Evolutionary conservation across 2,329 filamentous ascomycete genomes (phyloP).

Genomic region (Zalaria obscura): DNA sequence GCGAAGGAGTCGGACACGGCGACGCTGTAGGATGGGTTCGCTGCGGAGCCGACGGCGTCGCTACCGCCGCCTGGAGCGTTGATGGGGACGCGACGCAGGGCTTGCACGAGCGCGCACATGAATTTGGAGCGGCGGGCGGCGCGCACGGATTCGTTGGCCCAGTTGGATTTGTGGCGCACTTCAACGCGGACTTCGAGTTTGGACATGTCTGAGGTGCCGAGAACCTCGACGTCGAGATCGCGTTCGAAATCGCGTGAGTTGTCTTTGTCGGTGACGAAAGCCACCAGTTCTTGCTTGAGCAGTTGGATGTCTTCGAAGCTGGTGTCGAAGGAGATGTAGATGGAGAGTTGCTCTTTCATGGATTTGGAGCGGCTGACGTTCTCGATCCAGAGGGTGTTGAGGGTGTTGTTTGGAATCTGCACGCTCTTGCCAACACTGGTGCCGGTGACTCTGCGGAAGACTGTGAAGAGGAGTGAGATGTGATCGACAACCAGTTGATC

Average conservation of each 20-base stretch:
- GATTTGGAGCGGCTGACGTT: conserved; percentile 83
- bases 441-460: conserved; percentile 73
- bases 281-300: conserved; percentile 69
- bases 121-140: conserved; percentile 81
- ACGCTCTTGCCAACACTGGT: conserved; percentile 50
- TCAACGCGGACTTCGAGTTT: conserved; percentile 73
- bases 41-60: conserved; percentile 42
- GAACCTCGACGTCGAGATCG: conserved; percentile 65
- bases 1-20: conserved; percentile 57
- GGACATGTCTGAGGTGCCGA: conserved; percentile 69
- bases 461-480: conserved; percentile 84
- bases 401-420: conserved; percentile 77
- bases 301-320: conserved; percentile 79
- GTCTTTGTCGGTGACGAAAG: conserved; percentile 68
- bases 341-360: conserved; percentile 72
- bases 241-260: conserved; percentile 86
- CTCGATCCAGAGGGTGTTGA: conserved; percentile 90
- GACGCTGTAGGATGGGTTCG: conserved; percentile 75
- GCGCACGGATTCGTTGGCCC: conserved; percentile 60
- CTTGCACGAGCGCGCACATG: conserved; percentile 81
- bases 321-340: conserved; percentile 77
- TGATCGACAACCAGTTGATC: conserved; percentile 73
- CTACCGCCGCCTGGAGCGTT: conserved; percentile 62
- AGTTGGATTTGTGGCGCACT: conserved; percentile 67
- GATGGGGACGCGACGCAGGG: conserved; percentile 78